These are phyloP conservation scores for Rhizopus delemar DNA, from an alignment of 371 early-diverging fungal species.

Conservation along the genomic window DNA sequence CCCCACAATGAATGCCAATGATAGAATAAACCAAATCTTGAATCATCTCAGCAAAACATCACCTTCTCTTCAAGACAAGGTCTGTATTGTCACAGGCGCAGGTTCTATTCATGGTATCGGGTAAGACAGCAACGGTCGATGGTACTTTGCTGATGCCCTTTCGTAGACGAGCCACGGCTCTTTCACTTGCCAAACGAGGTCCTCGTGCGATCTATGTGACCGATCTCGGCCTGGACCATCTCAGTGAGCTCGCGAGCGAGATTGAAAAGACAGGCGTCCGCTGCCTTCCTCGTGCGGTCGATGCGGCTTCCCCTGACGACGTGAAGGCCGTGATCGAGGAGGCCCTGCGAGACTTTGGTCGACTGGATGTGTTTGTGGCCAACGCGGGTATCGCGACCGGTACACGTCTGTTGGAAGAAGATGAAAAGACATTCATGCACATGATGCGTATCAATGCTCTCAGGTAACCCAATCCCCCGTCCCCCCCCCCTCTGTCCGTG, in stretches of 20 bases:
- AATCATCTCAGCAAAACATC: conserved; percentile 39
- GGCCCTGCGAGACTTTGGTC: conserved; percentile 44
- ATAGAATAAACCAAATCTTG: conserved; percentile 44
- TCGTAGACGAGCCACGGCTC: conserved; percentile 44
- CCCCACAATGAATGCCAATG: conserved; percentile 21
- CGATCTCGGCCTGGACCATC: conserved; percentile 36
- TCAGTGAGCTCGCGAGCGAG: conserved; percentile 43
- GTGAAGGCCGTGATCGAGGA: conserved; percentile 41
- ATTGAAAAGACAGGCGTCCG: conserved; percentile 37
- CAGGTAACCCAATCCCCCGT: too few relatives aligned
- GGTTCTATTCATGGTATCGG: conserved; percentile 55
- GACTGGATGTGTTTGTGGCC: conserved; percentile 61
- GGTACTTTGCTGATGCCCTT: neutral
- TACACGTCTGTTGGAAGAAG: conserved; percentile 23
- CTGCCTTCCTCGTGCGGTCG: conserved; percentile 44
- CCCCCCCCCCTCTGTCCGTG: too few relatives aligned
- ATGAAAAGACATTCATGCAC: conserved; percentile 31
- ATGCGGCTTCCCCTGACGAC: conserved; percentile 46
- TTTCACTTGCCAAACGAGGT: conserved; percentile 46
- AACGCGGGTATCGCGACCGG: conserved; percentile 49
- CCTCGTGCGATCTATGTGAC: conserved; percentile 56
- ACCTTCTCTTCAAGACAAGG: conserved; percentile 43
- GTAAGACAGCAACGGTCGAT: conserved; percentile 24
- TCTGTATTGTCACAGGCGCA: conserved; percentile 60
- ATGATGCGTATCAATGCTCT: conserved; percentile 43